phyloP scores from a whole-genome alignment of 768 basidiomycete genomes.

The Phylloporus arenicola region DNA sequence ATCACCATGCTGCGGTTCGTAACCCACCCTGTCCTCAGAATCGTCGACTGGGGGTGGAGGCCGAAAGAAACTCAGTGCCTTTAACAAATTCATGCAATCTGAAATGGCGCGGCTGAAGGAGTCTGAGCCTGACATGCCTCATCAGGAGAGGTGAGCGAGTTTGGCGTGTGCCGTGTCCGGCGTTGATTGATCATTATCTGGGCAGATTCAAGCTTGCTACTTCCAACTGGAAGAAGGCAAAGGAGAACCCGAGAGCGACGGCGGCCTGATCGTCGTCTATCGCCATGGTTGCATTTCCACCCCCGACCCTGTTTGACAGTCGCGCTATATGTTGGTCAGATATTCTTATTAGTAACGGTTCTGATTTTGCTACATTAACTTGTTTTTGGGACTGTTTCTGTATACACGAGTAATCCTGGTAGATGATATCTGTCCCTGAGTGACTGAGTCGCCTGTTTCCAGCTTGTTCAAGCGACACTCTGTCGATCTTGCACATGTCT shows the following conservation, averaged over 20 bases:
- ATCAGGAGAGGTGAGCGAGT: slow-evolving; percentile 59
- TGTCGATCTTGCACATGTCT: background rate
- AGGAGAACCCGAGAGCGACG: slow-evolving; percentile 53
- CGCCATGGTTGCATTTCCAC: slow-evolving; percentile 5
- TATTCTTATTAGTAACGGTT: slow-evolving; percentile 33
- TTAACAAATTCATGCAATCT: slow-evolving; percentile 77
- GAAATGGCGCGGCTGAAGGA: slow-evolving; percentile 79
- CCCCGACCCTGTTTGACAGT: slow-evolving; percentile 17
- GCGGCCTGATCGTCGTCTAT: slow-evolving; percentile 18
- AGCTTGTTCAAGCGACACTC: slow-evolving; percentile 24
- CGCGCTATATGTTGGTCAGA: slow-evolving; percentile 10
- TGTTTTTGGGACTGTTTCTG: slow-evolving; percentile 2
- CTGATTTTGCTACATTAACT: slow-evolving; percentile 17
- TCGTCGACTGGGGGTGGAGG: slow-evolving; percentile 45
- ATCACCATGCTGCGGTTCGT: slow-evolving; percentile 12
- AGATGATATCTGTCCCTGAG: slow-evolving; percentile 21
- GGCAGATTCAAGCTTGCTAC: slow-evolving; percentile 68
- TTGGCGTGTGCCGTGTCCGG: background rate
- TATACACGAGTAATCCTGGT: background rate
- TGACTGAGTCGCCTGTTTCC: slow-evolving; percentile 11
- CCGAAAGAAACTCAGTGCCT: slow-evolving; percentile 61
- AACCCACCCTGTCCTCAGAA: slow-evolving; percentile 36
- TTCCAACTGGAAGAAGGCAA: slow-evolving; percentile 71
- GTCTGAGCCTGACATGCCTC: slow-evolving; percentile 62
- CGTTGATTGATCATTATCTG: slow-evolving; percentile 1